Evolutionary conservation across 306 rosid species (phyloP), one percentile per base, ranked within the genome.

Genomic region (Gleditsia sinensis): DNA sequence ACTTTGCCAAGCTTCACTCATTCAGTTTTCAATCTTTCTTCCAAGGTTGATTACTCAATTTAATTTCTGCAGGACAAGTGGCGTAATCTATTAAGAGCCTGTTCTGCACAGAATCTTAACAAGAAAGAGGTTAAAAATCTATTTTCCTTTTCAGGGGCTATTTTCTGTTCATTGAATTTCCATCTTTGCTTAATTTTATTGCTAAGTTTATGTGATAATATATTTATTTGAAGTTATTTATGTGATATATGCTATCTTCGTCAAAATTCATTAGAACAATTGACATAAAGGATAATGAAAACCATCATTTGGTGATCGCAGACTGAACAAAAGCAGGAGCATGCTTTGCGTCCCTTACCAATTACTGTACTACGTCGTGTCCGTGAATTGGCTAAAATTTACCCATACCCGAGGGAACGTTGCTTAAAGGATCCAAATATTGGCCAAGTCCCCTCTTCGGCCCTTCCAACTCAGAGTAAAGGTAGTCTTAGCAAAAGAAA

Each of bases 371-470:
- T 86, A 46, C 74, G 75, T 72, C 92, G 96, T 3, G 97, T 95
- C 50, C 83, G 79, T 16, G 97, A 95, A 77, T 87, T 95, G 83
- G 96, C 98, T 54, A 83, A 89, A 67, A 78, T 92, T 54, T 89
- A 92, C 57, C 97, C 98, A 0, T 95, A 95, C 77, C 99, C 99
- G 5, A 90, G 89, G 84, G 87, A 75, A 65, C 97, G 92, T 17
- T 76, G 83, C 69, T 78, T 80, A 23, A 88, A 83, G 86, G 80
- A 83, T 30, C 62, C 68, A 16, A 21, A 53, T 7, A 57, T 71
- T n/a, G 23, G 75, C 24, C 76, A 74, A 67, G 77, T 43, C 74
- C 78, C 76, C 36, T 82, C 86, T 59, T 66, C 83, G 58, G 63
- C 72, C 53, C 42, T 63, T 65, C 78, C 84, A 66, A 40, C 25